These are phyloP conservation scores for Solanum piurae DNA, from an alignment of 257 asterid genomes.

Conservation along the genomic window DNA sequence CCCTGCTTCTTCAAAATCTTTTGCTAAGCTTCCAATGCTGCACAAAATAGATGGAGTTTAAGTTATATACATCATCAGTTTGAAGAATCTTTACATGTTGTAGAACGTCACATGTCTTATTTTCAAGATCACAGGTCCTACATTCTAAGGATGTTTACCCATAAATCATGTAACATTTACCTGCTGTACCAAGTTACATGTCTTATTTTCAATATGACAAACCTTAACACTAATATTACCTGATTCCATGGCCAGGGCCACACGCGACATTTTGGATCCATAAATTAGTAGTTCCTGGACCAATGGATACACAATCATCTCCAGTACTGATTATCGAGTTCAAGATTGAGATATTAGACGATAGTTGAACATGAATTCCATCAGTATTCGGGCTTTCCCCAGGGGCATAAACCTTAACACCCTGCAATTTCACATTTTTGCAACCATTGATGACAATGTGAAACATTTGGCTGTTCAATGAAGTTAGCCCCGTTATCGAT, in stretches of 20 bases:
- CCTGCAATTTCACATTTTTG: not conserved
- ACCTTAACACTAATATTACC: not conserved
- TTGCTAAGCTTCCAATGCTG: not conserved
- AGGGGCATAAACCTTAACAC: not conserved
- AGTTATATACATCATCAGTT: not conserved
- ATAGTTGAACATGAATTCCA: not conserved
- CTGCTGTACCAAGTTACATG: not conserved
- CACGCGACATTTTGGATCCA: not conserved
- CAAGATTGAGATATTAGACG: not conserved
- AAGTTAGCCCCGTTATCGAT: not conserved
- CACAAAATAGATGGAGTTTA: not conserved
- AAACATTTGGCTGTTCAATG: not conserved
- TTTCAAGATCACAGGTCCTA: not conserved
- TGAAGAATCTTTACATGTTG: not conserved
- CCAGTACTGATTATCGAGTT: not conserved
- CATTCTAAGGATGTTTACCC: no score
- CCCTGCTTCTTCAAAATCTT: not conserved
- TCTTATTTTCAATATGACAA: not conserved
- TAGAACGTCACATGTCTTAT: not conserved
- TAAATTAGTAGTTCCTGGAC: not conserved
- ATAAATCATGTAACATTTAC: not conserved
- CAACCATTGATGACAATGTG: not conserved
- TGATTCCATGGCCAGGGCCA: conserved; percentile 2
- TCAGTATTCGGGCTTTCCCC: not conserved
- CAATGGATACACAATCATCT: not conserved